These are phyloP conservation scores for Salix udensis DNA, from an alignment of 345 rosid genomes.

Conservation along the genomic window DNA sequence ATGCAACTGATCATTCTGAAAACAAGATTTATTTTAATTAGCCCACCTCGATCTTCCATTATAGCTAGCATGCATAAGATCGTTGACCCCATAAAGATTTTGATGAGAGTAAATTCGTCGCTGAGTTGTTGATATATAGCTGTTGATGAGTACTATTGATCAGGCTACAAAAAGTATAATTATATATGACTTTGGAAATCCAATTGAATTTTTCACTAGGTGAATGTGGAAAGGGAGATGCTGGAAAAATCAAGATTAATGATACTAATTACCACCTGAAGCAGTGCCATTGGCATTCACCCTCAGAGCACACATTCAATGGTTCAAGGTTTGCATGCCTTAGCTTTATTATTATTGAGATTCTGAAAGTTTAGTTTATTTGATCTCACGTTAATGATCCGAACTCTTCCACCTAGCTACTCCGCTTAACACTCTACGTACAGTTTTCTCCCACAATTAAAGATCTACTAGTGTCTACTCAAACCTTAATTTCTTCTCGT, in stretches of 20 bases:
- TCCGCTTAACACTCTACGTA: background rate
- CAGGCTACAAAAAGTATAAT: background rate
- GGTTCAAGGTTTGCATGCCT: constrained; percentile 43
- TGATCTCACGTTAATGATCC: background rate
- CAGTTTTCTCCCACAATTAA: background rate
- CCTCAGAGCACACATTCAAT: constrained; percentile 61
- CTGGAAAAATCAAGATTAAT: constrained; percentile 51
- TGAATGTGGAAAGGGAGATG: constrained; percentile 65
- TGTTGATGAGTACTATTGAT: background rate
- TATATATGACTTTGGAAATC: background rate
- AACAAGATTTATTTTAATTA: background rate
- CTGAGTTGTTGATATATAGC: background rate
- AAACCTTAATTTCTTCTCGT: too few species aligned
- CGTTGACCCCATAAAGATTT: background rate
- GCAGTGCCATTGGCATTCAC: constrained; percentile 72
- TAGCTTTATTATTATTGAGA: background rate
- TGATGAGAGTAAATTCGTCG: background rate
- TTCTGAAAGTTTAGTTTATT: background rate
- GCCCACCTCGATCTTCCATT: background rate
- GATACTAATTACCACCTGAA: constrained; percentile 38
- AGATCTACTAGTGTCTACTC: background rate
- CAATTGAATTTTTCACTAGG: constrained; percentile 25
- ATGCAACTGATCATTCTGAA: background rate
- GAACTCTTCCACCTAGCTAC: background rate
- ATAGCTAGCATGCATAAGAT: background rate